Evolutionary conservation across 441 rosid genomes (phyloP), one percentile per base, ranked within the genome.

Genomic region (Aleurites moluccanus): DNA sequence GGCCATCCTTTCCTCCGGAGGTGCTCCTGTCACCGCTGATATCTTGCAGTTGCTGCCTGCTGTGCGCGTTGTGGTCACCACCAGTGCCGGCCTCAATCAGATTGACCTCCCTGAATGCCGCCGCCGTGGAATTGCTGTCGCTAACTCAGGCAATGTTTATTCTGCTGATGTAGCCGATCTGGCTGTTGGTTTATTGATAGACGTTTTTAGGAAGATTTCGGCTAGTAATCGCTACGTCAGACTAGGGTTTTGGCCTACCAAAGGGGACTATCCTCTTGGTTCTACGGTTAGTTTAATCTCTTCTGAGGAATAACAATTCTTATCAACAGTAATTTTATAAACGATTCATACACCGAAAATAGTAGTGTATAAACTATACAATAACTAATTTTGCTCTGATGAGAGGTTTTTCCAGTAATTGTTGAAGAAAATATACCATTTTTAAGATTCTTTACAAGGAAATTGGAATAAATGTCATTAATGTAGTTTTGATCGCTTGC

Each of bases 41-140:
- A 4, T 73, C 71, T 78, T 82, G 23, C 64, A 55, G 10, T 76
- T 75, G 8, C 76, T 84, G 18, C 83, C 86, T 8, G 27, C 27
- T 0, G 70, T 77, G 14, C 40, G 73, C 6, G 0, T 77, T 1
- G 69, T 81, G 3, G 78, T 72, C 65, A 72, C 80, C 45, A 69
- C 78, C 42, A 77, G 85, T 42, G 80, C 64, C n/a, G 85, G 85
- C 27, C 69, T 84, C 52, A 30, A 84, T 72, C 81, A 79, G 52
- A 18, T 84, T 55, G 81, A 84, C 62, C 3, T 84, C 44, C 40
- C 63, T 4, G 85, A 81, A 66, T 84, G 86, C 72, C 81, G 81
- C 60, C 78, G 73, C 55, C 85, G 80, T 7, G 83, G 83, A 18
- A 77, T 84, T 69, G 65, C 61, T n/a, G 3, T 80, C 8, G 79